Percentiles rank a stretch among this genome's conserved stretches.
Evolutionary conservation across 192 early-diverging fungal species (phyloP).

Genomic region (Coemansia sp.): DNA sequence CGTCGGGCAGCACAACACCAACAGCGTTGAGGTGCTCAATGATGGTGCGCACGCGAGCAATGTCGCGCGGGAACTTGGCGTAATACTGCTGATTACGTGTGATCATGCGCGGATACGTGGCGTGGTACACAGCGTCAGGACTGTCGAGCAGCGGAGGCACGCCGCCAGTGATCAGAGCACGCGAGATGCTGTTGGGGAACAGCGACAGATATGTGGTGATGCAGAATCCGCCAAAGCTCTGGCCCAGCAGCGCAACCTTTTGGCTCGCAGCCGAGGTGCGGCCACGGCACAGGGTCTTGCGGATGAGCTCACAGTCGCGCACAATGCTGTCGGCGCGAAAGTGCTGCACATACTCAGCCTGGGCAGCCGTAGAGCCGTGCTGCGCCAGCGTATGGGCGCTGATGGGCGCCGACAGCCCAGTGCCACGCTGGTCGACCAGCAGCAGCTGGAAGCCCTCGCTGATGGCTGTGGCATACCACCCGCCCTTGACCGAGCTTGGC

Average conservation of each 20-base stretch:
- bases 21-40: conserved; percentile 54
- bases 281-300: conserved; percentile 55
- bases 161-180: conserved; percentile 68
- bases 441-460: conserved; percentile 65
- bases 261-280: conserved; percentile 29
- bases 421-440: conserved; percentile 69
- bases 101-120: conserved; percentile 61
- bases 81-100: conserved; percentile 64
- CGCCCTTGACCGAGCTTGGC: conserved; percentile 47
- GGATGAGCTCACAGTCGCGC: conserved; percentile 65
- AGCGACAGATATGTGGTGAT: conserved; percentile 65
- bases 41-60: conserved; percentile 62
- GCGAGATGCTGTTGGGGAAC: conserved; percentile 61
- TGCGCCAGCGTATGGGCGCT: conserved; percentile 52
- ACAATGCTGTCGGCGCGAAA: conserved; percentile 73
- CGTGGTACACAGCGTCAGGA: conserved; percentile 62
- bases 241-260: conserved; percentile 61
- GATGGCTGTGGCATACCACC: conserved; percentile 59
- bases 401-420: conserved; percentile 62
- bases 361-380: conserved; percentile 53
- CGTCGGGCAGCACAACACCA: conserved; percentile 58
- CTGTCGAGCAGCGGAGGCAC: conserved; percentile 65
- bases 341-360: conserved; percentile 61
- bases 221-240: conserved; percentile 73
- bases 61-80: conserved; percentile 61